Evolutionary conservation across 2,329 filamentous ascomycete species (phyloP).

Genomic region (Cyclaneusma minus): DNA sequence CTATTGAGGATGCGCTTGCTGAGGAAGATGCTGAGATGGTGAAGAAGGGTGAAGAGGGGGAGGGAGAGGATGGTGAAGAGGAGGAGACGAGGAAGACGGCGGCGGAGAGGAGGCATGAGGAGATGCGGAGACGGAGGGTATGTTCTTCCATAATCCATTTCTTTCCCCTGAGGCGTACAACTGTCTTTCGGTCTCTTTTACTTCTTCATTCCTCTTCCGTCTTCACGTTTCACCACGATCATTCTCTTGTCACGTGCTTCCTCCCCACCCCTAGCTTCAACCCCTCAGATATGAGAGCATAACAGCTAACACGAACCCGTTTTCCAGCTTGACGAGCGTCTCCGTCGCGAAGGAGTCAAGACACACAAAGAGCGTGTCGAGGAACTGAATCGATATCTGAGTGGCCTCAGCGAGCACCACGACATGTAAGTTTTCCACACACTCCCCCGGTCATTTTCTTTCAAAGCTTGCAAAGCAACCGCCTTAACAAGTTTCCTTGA

Average conservation of each 20-base stretch:
- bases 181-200: conserved; percentile 3
- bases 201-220: conserved; percentile 2
- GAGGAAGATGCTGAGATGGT: conserved; percentile 14
- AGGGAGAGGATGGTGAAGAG: conserved; percentile 18
- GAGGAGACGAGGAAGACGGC: conserved; percentile 53
- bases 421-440: conserved; percentile 51
- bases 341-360: conserved; percentile 71
- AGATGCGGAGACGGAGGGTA: conserved; percentile 67
- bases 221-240: too few species aligned
- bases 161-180: conserved; percentile 2
- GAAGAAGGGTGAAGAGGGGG: conserved; percentile 11
- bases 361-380: conserved; percentile 95
- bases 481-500: too few species aligned
- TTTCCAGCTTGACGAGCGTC: conserved; percentile 61
- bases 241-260: too few species aligned
- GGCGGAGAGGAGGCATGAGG: conserved; percentile 66
- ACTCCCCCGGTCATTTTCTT: neutral
- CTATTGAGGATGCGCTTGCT: conserved; percentile 12
- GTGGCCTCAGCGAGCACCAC: conserved; percentile 86
- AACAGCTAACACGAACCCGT: conserved; percentile 6
- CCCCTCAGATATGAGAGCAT: conserved; percentile 3
- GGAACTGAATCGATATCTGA: conserved; percentile 86
- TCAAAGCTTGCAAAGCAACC: too few species aligned
- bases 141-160: conserved; percentile 17
- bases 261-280: conserved; percentile 2